A percentile compares a stretch with the other conserved stretches of the same genome.
Conservation (phyloP, 2,329 filamentous ascomycete genomes). For the Aspergillus spinulosporus region DNA sequence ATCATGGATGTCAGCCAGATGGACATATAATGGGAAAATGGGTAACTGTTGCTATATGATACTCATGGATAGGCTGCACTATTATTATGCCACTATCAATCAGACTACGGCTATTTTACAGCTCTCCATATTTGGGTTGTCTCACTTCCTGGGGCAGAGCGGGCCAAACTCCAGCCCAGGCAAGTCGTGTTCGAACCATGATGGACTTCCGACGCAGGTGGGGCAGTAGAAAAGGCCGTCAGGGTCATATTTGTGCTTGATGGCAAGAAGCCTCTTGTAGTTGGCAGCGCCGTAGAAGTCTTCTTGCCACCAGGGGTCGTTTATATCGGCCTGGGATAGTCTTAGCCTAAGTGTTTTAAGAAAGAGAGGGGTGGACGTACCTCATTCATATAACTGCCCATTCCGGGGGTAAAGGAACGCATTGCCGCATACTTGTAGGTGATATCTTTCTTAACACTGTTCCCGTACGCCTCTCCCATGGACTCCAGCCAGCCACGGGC, state of each 20-base stretch:
- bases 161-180: background rate
- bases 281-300: slow-evolving; percentile 17
- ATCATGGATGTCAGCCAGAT: too few species aligned
- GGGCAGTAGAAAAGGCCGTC: slow-evolving; percentile 20
- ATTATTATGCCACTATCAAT: too few species aligned
- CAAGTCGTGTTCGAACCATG: background rate
- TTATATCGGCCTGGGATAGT: slow-evolving; percentile 18
- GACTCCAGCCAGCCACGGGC: slow-evolving; percentile 18
- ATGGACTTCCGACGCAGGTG: slow-evolving; percentile 18
- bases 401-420: slow-evolving; percentile 32
- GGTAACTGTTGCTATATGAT: too few species aligned
- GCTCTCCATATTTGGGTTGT: too few species aligned
- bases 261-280: slow-evolving; percentile 11
- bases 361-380: slow-evolving; percentile 2
- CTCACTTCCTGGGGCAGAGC: background rate
- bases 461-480: slow-evolving; percentile 15
- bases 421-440: slow-evolving; percentile 35
- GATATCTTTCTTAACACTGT: slow-evolving; percentile 31
- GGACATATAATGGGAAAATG: too few species aligned
- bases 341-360: background rate
- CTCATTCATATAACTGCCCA: slow-evolving; percentile 43
- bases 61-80: too few species aligned
- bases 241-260: slow-evolving; percentile 21
- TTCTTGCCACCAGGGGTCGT: slow-evolving; percentile 19
- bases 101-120: too few species aligned